These are phyloP conservation scores for Cocos nucifera DNA, from an alignment of 176 grass and related monocot species.

Conservation along the genomic window DNA sequence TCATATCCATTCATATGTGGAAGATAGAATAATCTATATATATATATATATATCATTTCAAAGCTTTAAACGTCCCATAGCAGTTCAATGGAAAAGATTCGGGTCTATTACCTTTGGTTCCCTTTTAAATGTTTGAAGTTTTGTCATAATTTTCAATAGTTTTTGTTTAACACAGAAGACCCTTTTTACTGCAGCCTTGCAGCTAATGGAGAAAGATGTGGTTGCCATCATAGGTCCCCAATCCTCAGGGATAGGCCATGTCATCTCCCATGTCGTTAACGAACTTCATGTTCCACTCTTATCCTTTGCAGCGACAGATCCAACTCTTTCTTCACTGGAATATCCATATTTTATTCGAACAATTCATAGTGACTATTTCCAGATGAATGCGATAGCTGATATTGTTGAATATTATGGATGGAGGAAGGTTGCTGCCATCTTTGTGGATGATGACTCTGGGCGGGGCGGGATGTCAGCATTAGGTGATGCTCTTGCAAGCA, in stretches of 20 bases:
- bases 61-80: no score
- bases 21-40: no score
- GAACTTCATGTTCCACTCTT: slow-evolving; percentile 60
- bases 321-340: slow-evolving; percentile 59
- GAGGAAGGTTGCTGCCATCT: slow-evolving; percentile 64
- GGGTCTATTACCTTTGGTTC: not conserved
- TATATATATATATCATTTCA: no score
- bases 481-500: slow-evolving; percentile 54
- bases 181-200: slow-evolving; percentile 40
- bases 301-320: slow-evolving; percentile 63
- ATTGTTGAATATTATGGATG: slow-evolving; percentile 45
- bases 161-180: slow-evolving; percentile 18
- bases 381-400: slow-evolving; percentile 59
- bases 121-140: slow-evolving; percentile 6
- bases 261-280: slow-evolving; percentile 59
- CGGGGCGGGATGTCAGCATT: slow-evolving; percentile 56
- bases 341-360: slow-evolving; percentile 76
- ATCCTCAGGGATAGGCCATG: slow-evolving; percentile 61
- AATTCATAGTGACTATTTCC: slow-evolving; percentile 49
- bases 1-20: no score
- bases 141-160: not conserved
- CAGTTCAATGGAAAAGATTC: no score
- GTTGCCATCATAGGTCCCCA: slow-evolving; percentile 57
- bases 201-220: slow-evolving; percentile 52
- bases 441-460: slow-evolving; percentile 77